Percentiles rank a stretch among this genome's conserved stretches.
Evolutionary conservation across 208 protist species (phyloP).

Genomic region (Leishmania martiniquensis): DNA sequence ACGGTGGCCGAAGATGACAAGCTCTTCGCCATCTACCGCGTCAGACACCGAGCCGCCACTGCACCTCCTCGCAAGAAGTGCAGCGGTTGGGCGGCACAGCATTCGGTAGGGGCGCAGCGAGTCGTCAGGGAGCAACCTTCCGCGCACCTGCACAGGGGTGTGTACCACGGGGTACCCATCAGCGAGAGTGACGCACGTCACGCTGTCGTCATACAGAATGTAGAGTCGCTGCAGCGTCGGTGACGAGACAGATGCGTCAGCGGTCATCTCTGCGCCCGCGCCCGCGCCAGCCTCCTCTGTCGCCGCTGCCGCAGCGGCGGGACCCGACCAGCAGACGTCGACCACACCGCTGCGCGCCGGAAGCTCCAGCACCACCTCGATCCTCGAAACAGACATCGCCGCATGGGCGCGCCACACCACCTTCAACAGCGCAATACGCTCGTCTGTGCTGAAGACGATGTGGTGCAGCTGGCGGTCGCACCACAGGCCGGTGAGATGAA

Average conservation of each 20-base stretch:
- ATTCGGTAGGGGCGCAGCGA: constrained; percentile 24
- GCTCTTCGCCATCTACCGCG: constrained; percentile 6
- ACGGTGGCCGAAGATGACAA: constrained; percentile 49
- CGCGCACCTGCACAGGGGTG: constrained; percentile 28
- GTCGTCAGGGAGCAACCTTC: constrained; percentile 20
- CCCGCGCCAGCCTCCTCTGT: background rate
- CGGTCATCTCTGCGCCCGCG: background rate
- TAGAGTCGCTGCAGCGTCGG: constrained; percentile 36
- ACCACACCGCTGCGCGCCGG: constrained; percentile 58
- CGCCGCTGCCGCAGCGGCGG: background rate
- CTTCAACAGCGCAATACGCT: constrained; percentile 63
- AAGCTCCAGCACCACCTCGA: constrained; percentile 68
- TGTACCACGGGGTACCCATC: constrained; percentile 59
- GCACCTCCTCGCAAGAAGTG: background rate
- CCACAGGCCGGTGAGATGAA: constrained; percentile 74
- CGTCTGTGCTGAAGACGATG: constrained; percentile 83
- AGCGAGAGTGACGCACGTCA: constrained; percentile 63
- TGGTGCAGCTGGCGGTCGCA: constrained; percentile 64
- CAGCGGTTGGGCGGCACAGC: constrained; percentile 21
- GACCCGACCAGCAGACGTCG: constrained; percentile 56
- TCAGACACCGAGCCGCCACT: background rate
- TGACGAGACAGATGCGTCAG: background rate
- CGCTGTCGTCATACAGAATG: constrained; percentile 59
- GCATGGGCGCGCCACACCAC: constrained; percentile 55
- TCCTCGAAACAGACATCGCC: constrained; percentile 41